These are phyloP conservation scores for Penicillium sp. DNA, from an alignment of 2,329 filamentous ascomycete genomes.

Conservation along the genomic window DNA sequence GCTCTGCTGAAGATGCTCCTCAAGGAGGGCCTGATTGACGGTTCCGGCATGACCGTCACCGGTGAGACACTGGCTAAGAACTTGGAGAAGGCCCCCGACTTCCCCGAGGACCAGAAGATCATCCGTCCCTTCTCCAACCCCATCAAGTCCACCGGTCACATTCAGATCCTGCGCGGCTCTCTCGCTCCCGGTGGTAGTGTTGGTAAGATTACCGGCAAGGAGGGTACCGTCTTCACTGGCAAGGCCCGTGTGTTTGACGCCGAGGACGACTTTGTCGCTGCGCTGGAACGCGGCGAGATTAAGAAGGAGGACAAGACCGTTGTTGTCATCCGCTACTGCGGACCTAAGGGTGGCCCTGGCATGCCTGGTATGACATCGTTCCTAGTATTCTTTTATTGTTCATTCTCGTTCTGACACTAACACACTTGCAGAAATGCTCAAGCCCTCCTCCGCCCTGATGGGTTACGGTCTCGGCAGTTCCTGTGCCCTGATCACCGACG, in stretches of 20 bases:
- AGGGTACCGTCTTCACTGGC: constrained; percentile 67
- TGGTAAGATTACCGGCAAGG: constrained; percentile 77
- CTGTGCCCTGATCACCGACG: constrained; percentile 72
- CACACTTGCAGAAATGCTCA: constrained; percentile 66
- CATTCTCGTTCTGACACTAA: constrained; percentile 48
- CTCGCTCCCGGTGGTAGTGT: constrained; percentile 71
- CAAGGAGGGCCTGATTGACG: constrained; percentile 60
- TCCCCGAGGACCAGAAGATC: constrained; percentile 70
- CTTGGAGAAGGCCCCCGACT: constrained; percentile 60
- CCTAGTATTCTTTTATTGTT: too few relatives aligned
- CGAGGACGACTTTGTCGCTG: constrained; percentile 69
- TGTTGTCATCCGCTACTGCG: constrained; percentile 74
- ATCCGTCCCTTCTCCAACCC: constrained; percentile 68
- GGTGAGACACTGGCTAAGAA: constrained; percentile 62
- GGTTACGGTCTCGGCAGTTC: constrained; percentile 70
- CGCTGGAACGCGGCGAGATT: constrained; percentile 68
- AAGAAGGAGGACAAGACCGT: constrained; percentile 77
- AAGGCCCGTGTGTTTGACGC: constrained; percentile 71
- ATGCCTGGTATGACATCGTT: constrained; percentile 54
- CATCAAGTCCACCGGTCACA: constrained; percentile 70
- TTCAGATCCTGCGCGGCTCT: constrained; percentile 71
- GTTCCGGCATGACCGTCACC: constrained; percentile 62
- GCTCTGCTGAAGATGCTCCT: constrained; percentile 60
- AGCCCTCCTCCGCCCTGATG: constrained; percentile 73
- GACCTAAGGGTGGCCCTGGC: constrained; percentile 71